Evolutionary conservation across 2,329 filamentous ascomycete genomes (phyloP).

Genomic region (Fusarium tricinctum): DNA sequence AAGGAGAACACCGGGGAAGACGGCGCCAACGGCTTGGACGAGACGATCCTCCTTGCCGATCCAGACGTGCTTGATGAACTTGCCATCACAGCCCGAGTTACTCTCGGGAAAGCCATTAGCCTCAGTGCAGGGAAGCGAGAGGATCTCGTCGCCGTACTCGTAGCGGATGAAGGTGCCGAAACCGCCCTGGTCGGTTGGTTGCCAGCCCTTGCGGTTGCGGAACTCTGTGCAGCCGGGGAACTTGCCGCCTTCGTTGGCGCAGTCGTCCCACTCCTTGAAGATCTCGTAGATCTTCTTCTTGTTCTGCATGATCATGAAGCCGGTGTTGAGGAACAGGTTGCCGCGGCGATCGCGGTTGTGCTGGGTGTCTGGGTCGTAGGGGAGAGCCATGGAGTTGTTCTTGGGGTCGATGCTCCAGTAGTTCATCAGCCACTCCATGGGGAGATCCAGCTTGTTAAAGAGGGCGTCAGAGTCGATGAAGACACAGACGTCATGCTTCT

Average conservation of each 20-base stretch:
- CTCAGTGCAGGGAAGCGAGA: conserved; percentile 57
- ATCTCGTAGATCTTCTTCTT: conserved; percentile 63
- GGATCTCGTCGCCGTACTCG: conserved; percentile 57
- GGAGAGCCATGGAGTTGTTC: conserved; percentile 59
- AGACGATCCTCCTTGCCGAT: conserved; percentile 57
- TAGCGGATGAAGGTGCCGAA: conserved; percentile 61
- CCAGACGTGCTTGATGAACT: conserved; percentile 61
- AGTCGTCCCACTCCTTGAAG: conserved; percentile 63
- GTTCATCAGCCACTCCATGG: conserved; percentile 58
- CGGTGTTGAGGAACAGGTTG: conserved; percentile 64
- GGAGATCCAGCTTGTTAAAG: conserved; percentile 49
- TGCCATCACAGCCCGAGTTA: conserved; percentile 56
- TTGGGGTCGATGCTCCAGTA: conserved; percentile 59
- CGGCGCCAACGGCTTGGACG: conserved; percentile 56
- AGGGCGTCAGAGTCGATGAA: conserved; percentile 62
- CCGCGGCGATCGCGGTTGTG: conserved; percentile 58
- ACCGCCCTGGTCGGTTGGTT: conserved; percentile 59
- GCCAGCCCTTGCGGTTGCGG: conserved; percentile 53
- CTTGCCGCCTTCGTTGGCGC: conserved; percentile 56
- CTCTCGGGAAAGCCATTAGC: conserved; percentile 61
- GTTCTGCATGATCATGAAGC: conserved; percentile 69
- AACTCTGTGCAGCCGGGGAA: conserved; percentile 57
- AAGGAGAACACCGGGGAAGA: conserved; percentile 55
- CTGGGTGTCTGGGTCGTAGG: conserved; percentile 55
- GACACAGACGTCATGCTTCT: conserved; percentile 59